Base-by-base conservation (phyloP, 768 basidiomycete species). In the Rhodotorula babjevae region DNA sequence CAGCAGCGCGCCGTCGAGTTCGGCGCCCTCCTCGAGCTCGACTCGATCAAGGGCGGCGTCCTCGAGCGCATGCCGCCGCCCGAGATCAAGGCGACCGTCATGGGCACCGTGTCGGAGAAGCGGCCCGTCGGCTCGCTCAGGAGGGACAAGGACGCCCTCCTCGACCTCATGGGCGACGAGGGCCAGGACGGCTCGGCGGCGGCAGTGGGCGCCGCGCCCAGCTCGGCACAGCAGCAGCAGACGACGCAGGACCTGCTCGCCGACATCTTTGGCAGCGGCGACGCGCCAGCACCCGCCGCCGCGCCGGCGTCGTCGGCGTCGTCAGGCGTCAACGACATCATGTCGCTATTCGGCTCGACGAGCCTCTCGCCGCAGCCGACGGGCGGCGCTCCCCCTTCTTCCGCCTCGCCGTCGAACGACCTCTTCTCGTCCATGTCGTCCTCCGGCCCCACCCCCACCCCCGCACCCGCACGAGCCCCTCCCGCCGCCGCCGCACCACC, bases 51-150 rank as follows among this genome's bases (percentile, higher is more conserved):
- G 70, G 84, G 85, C 15, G 96, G 95, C 50, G 93, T 99, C 2
- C 81, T 98, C 71, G 96, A 99, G 83, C 87, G 93, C 67, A 99
- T 99, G 96, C 96, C 96, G n/a, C 90, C 92, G 11, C 96, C 96
- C 3, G 96, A 99, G 80, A 82, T 98, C 75, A 96, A 94, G 82
- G 89, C 90, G n/a, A 97, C 95, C 5, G 91, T 98, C 4, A 90
- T 95, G 85, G 96, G 92, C 59, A 86, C 90, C 71, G 60, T 36
- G 21, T 91, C 93, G 94, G 95, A 99, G 82, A 92, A 93, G 79
- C 92, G 93, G 79, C 91, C 92, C 49, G 96, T 99, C 44, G 96
- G 95, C 8, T 93, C 93, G 2, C 91, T 93, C 1, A 85, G 87
- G 78, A 85, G 87, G 25, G 86, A 86, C 46, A 89, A 88, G 81